Base-by-base conservation (phyloP, 164 flowering plant genomes). In the Chloranthus sessilifolius region DNA sequence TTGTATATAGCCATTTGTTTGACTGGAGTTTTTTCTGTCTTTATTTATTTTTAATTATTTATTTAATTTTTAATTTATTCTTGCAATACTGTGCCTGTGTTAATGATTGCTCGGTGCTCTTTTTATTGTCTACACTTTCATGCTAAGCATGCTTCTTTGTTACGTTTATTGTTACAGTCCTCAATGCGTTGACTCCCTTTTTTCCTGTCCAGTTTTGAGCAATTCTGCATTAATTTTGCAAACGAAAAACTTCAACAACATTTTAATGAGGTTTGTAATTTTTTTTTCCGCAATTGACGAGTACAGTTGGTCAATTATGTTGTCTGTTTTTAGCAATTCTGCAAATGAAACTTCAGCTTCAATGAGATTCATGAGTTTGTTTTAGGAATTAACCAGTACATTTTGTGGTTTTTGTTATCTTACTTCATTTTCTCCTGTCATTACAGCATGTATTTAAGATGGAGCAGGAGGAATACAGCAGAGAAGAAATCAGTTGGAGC, bases 201-300 rank as follows among this genome's bases (percentile, higher is more conserved):
- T 22, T 39, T 51, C 20, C 24, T 36, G 24, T 31, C 43, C 83
- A 90, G 97, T 62, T 90, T 90, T 65, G 97, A 90, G 74, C 97
- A 90, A 65, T 90, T 90, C 58, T 90, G 97, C 70, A 90, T 90
- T 59, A 90, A 90, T 57, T 90, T 84, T 72, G 97, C 97, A n/a
- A 90, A 90, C 70, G 97, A 90, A 65, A 90, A 86, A 71, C 94
- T 90, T 65, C 97, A 90, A 67, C 97, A 90, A 57, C 95, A 90
- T 75, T 90, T 90, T 60, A 90, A 90, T 68, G 95, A 90, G 95
- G 97, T 90, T 31, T 1, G 59, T 23, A 16, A n/a, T n/a, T n/a
- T n/a, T 35, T 9, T 36, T 33, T 34, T 46, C n/a, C 44, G 23
- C 34, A 28, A 20, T 47, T 20, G 0, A 5, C 5, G 19, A 12